A percentile compares a stretch with the other conserved stretches of the same genome.
Evolutionary conservation across 2,329 filamentous ascomycete genomes (phyloP).

Genomic region (Pseudogymnoascus sp.): DNA sequence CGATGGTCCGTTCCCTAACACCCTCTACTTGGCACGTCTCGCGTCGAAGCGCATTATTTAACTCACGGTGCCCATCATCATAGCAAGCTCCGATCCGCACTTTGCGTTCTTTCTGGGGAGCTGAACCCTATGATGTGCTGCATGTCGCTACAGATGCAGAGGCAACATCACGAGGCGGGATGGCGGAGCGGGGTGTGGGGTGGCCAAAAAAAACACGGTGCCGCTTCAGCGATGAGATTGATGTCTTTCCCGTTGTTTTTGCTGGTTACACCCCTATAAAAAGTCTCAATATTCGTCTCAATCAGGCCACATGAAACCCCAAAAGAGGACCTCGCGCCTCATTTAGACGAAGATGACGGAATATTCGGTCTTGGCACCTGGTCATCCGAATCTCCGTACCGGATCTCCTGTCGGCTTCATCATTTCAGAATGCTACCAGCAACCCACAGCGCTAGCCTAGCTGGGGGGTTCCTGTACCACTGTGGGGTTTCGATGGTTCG

Average conservation of each 20-base stretch:
- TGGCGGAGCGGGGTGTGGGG: constrained; percentile 5
- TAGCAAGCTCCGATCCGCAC: background rate
- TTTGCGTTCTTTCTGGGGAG: background rate
- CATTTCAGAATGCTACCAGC: background rate
- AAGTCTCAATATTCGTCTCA: constrained; percentile 3
- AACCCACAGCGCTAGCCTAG: constrained; percentile 4
- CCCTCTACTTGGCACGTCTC: background rate
- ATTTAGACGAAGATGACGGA: constrained; percentile 5
- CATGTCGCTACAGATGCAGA: constrained; percentile 2
- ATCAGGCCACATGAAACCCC: constrained; percentile 9
- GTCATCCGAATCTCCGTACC: constrained; percentile 9
- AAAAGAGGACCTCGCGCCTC: constrained; percentile 2
- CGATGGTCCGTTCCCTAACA: background rate
- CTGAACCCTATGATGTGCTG: background rate
- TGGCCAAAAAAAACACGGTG: background rate
- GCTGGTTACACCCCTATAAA: background rate
- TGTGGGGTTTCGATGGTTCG: constrained; percentile 5
- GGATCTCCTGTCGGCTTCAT: constrained; percentile 3
- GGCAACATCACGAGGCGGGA: background rate
- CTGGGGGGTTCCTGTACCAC: background rate
- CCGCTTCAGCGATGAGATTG: background rate
- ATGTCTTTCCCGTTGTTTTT: background rate
- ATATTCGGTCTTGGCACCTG: background rate
- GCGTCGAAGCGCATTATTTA: background rate
- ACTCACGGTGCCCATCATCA: background rate